Evolutionary conservation across 257 asterid genomes (phyloP), one percentile per base, ranked within the genome.

Genomic region (Orobanche coerulescens): DNA sequence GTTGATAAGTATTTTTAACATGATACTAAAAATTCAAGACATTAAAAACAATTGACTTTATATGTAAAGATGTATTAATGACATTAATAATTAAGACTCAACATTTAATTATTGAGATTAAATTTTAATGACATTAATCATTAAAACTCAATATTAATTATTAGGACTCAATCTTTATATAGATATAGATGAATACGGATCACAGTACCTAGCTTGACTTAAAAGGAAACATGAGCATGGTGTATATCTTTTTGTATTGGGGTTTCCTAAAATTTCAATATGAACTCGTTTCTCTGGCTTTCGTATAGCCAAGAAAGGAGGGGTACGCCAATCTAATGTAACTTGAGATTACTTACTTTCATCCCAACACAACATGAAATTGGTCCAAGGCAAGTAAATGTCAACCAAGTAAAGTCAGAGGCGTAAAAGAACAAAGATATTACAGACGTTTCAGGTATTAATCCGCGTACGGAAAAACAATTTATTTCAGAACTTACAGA

Each of bases 401-500:
- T 20, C 49, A 47, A 36, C 49, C 16, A 34, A 44, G 18, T 16
- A 48, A 11, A 37, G 11, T 37, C 23, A 5, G 3, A 10, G 5
- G 50, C 50, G 18, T 13, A 43, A 43, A 16, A 15, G 23, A n/a
- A 37, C 44, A 37, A 37, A 7, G 11, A 37, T 8, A n/a, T 8
- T 8, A 18, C 14, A 61, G 47, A 20, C 53, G 49, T 58, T 36
- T 46, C 14, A 44, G 62, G 37, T 19, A 47, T 58, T 23, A 18
- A 37, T 14, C 58, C 12, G 19, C 15, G 15, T 5, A 44, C 12
- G n/a, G 19, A 46, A 14, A 31, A 61, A 33, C 2, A 48, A 56
- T 39, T 43, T 63, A 31, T 5, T 19, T 22, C 7, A 28, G 26
- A 65, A 83, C 98, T 86, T 80, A 92, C 98, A 92, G 31, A 92